These are phyloP conservation scores for Cardamine occulta DNA, from an alignment of 345 rosid species.

Conservation along the genomic window DNA sequence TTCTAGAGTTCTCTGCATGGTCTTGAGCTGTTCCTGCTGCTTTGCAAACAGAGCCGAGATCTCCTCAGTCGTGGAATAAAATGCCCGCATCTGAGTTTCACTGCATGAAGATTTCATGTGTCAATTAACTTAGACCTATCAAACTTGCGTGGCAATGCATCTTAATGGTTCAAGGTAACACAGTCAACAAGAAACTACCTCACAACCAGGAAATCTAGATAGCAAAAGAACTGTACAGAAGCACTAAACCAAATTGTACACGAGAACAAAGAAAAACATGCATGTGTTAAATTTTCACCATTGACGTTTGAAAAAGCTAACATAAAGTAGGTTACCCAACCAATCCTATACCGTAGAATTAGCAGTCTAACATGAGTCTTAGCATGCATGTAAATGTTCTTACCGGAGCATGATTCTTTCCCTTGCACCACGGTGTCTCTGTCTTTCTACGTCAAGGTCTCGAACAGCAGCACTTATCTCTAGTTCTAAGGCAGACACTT, in stretches of 20 bases:
- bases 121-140: constrained; percentile 21
- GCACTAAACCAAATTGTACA: constrained; percentile 6
- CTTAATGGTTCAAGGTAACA: constrained; percentile 13
- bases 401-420: constrained; percentile 99
- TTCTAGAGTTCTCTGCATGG: constrained; percentile 91
- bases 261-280: constrained; percentile 2
- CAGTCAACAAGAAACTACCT: constrained; percentile 9
- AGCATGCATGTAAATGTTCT: constrained; percentile 31
- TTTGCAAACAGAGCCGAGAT: constrained; percentile 69
- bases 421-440: constrained; percentile 90
- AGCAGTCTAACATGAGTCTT: not conserved
- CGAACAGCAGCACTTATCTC: constrained; percentile 78
- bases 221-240: constrained; percentile 12
- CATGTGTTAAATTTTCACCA: not conserved
- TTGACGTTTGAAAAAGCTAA: not conserved
- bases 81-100: constrained; percentile 92
- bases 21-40: constrained; percentile 96
- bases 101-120: constrained; percentile 50
- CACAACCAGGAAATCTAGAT: constrained; percentile 16
- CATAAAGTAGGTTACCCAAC: constrained; percentile 15
- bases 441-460: constrained; percentile 92
- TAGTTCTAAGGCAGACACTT: constrained; percentile 84
- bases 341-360: constrained; percentile 14
- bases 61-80: constrained; percentile 96
- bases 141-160: constrained; percentile 29